These are phyloP conservation scores for Tephrocybe rancida DNA, from an alignment of 768 basidiomycete genomes.

Conservation along the genomic window DNA sequence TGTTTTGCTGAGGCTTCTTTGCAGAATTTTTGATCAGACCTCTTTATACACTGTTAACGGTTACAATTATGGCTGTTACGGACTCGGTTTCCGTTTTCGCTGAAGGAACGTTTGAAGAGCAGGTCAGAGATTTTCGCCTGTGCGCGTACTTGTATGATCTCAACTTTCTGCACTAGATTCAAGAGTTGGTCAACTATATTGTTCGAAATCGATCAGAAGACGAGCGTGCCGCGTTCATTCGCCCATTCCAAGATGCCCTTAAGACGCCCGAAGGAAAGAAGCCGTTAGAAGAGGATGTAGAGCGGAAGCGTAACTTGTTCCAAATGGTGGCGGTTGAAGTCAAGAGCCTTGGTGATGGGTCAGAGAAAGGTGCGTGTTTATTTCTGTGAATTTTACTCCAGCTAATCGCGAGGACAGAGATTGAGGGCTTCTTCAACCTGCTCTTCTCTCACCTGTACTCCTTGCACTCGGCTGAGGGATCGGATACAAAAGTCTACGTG, in stretches of 20 bases:
- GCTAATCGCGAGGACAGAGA: slow-evolving; percentile 45
- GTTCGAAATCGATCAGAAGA: slow-evolving; percentile 69
- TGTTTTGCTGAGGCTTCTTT: slow-evolving; percentile 34
- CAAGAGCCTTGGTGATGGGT: slow-evolving; percentile 73
- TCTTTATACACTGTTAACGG: background rate
- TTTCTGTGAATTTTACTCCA: background rate
- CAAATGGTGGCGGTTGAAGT: slow-evolving; percentile 61
- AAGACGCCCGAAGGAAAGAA: slow-evolving; percentile 52
- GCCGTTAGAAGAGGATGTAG: slow-evolving; percentile 56
- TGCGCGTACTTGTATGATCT: background rate
- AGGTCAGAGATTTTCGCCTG: slow-evolving; percentile 46
- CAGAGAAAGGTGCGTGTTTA: slow-evolving; percentile 65
- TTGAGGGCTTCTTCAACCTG: slow-evolving; percentile 88
- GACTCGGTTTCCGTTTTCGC: slow-evolving; percentile 86
- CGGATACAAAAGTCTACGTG: slow-evolving; percentile 53
- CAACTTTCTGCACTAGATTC: slow-evolving; percentile 49
- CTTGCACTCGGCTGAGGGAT: slow-evolving; percentile 55
- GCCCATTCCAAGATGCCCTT: slow-evolving; percentile 66
- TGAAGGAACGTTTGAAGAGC: slow-evolving; percentile 88
- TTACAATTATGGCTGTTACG: slow-evolving; percentile 60
- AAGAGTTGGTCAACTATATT: slow-evolving; percentile 78
- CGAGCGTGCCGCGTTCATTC: slow-evolving; percentile 60
- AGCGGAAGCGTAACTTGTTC: slow-evolving; percentile 56
- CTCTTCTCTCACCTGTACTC: slow-evolving; percentile 72
- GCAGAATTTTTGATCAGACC: slow-evolving; percentile 33